Conservation (phyloP, 805 yeast genomes). For the Cyberlindnera galapagoensis region DNA sequence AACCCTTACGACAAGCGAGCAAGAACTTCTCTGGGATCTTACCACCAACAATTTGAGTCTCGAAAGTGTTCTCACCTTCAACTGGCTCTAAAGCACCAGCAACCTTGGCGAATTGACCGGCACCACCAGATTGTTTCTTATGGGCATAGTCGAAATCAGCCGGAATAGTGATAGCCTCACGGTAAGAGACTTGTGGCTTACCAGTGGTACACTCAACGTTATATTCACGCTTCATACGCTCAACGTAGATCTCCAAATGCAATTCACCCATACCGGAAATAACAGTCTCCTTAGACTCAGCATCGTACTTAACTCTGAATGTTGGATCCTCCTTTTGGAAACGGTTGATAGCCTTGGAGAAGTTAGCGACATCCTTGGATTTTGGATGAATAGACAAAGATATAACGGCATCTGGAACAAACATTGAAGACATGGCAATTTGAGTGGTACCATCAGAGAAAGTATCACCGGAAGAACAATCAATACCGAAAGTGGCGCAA, state of each 20-base stretch:
- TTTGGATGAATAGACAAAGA: constrained; percentile 88
- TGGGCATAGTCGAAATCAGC: constrained; percentile 88
- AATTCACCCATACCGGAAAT: constrained; percentile 98
- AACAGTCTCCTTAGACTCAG: constrained; percentile 89
- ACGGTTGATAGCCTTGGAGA: constrained; percentile 93
- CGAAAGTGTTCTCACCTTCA: constrained; percentile 67
- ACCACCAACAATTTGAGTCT: constrained; percentile 92
- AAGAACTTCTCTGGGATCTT: constrained; percentile 92
- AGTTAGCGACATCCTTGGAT: constrained; percentile 78
- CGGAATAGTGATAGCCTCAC: constrained; percentile 78
- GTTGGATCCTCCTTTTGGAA: constrained; percentile 99
- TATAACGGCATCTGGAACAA: constrained; percentile 97
- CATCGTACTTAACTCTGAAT: constrained; percentile 84
- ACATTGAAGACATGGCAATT: constrained; percentile 96
- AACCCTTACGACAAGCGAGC: constrained; percentile 91
- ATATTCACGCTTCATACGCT: constrained; percentile 96
- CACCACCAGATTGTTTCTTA: constrained; percentile 98
- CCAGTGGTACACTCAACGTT: constrained; percentile 94
- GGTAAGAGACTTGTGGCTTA: constrained; percentile 95
- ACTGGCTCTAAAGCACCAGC: constrained; percentile 71
- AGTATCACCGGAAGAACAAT: constrained; percentile 98
- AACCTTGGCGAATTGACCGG: constrained; percentile 98
- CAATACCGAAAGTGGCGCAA: constrained; percentile 98
- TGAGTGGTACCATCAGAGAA: constrained; percentile 78
- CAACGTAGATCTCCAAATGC: constrained; percentile 95